These are phyloP conservation scores for Naganishia vishniacii DNA, from an alignment of 768 basidiomycete genomes.

Conservation along the genomic window DNA sequence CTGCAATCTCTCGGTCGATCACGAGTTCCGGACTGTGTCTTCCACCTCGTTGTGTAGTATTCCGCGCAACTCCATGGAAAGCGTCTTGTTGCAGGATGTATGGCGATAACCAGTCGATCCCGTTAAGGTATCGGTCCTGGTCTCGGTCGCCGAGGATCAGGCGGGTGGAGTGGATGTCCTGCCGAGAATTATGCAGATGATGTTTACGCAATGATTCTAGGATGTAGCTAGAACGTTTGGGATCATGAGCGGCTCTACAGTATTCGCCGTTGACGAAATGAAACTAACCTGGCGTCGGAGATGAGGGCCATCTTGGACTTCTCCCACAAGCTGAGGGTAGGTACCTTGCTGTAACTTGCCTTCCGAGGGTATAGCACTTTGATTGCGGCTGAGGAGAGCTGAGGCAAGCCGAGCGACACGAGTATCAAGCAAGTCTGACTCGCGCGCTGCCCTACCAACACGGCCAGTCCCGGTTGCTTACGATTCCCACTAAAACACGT, in stretches of 20 bases:
- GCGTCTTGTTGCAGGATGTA: background rate
- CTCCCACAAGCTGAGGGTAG: too few relatives aligned
- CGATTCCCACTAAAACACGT: too few relatives aligned
- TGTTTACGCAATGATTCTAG: slow-evolving; percentile 8
- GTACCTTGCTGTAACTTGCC: too few relatives aligned
- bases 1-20: slow-evolving; percentile 7
- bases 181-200: slow-evolving; percentile 1
- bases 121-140: background rate
- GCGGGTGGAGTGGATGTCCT: background rate
- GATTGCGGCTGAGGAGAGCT: too few relatives aligned
- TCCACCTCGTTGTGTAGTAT: background rate
- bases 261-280: too few relatives aligned
- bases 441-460: too few relatives aligned
- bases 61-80: background rate
- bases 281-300: slow-evolving; percentile 3
- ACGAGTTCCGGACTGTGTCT: slow-evolving; percentile 8
- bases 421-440: too few relatives aligned
- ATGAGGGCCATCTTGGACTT: slow-evolving; percentile 12
- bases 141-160: background rate
- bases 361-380: too few relatives aligned
- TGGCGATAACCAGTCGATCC: background rate
- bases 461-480: too few relatives aligned
- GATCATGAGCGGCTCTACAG: background rate
- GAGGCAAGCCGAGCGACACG: too few relatives aligned
- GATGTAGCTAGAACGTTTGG: slow-evolving; percentile 1